phyloP scores from a whole-genome alignment of 306 rosid genomes.

The Inga laurina region DNA sequence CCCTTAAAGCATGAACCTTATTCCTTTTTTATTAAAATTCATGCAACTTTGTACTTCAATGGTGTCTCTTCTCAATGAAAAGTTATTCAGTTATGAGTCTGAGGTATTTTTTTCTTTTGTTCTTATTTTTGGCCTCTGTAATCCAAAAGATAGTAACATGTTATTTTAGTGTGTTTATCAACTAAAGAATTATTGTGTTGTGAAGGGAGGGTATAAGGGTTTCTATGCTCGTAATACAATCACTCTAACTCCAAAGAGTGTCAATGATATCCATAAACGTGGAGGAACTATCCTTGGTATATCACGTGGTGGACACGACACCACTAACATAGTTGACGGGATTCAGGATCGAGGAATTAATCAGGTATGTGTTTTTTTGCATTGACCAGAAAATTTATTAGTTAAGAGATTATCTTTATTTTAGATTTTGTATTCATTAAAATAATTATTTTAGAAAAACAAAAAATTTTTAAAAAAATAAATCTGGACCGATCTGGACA shows the following conservation, averaged over 20 bases:
- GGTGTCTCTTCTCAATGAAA: background rate
- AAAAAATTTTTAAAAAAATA: no score
- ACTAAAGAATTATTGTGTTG: conserved; percentile 26
- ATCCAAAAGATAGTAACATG: background rate
- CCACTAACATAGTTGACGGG: conserved; percentile 87
- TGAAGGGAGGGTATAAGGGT: conserved; percentile 96
- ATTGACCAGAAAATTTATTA: no score
- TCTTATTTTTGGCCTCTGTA: background rate
- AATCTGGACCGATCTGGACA: no score
- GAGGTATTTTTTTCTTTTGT: background rate
- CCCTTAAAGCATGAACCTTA: background rate
- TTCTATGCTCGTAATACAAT: conserved; percentile 82
- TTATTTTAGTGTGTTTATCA: conserved; percentile 4
- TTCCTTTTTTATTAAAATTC: conserved; percentile 6
- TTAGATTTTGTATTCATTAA: no score
- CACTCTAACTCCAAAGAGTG: conserved; percentile 69
- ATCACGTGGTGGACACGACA: conserved; percentile 94
- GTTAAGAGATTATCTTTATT: no score
- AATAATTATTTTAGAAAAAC: no score
- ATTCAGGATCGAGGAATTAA: conserved; percentile 92
- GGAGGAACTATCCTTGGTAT: conserved; percentile 94
- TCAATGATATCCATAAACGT: conserved; percentile 93
- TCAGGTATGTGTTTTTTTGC: conserved; percentile 50
- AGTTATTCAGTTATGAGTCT: background rate
- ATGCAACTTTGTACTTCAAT: background rate